Percentiles rank a stretch among this genome's conserved stretches.
phyloP scores from a whole-genome alignment of 305 asterid species.

The Fraxinus dipetala region DNA sequence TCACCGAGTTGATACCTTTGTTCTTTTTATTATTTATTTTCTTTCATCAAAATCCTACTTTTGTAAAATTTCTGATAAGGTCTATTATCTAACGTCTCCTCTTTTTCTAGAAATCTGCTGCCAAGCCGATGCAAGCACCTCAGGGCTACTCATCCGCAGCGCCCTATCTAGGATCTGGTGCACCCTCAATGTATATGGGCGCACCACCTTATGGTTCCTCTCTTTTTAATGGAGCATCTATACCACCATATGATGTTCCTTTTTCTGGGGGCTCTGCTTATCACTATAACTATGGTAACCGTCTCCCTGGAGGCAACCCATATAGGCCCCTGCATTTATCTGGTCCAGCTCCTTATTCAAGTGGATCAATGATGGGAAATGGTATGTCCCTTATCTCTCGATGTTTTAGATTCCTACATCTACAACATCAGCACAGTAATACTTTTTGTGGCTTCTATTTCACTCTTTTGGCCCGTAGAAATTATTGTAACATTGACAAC shows the following conservation, averaged over 20 bases:
- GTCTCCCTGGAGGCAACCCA: conserved; percentile 75
- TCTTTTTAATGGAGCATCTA: conserved; percentile 62
- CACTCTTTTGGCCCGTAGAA: neutral
- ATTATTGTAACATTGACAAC: neutral
- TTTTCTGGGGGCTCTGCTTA: conserved; percentile 79
- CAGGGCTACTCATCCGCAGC: conserved; percentile 66
- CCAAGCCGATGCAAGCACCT: conserved; percentile 67
- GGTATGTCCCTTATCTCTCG: conserved; percentile 24
- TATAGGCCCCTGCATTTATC: conserved; percentile 71
- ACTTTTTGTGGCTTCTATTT: neutral
- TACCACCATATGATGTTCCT: conserved; percentile 78
- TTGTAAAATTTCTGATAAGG: neutral
- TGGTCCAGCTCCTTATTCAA: conserved; percentile 66
- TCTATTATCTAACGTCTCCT: neutral
- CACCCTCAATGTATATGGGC: conserved; percentile 84
- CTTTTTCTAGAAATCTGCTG: conserved; percentile 54
- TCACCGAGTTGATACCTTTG: neutral
- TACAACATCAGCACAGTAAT: neutral
- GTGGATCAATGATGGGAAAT: conserved; percentile 69
- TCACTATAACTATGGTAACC: conserved; percentile 76
- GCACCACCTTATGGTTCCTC: conserved; percentile 77
- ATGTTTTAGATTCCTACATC: neutral
- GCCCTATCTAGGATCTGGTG: conserved; percentile 68
- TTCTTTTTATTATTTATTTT: neutral
- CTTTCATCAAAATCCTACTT: neutral